Percentiles rank a stretch among this genome's conserved stretches.
Evolutionary conservation across 306 rosid genomes (phyloP).

Genomic region (Medicago truncatula): MtrunA17r5.0-ANR NC_053043.1:111501-112000

Average conservation of each 20-base stretch:
- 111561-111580: conserved; percentile 24
- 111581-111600: conserved; percentile 25
- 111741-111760: conserved; percentile 87
- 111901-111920: conserved; percentile 5
- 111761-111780: conserved; percentile 87
- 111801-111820: conserved; percentile 94
- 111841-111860: conserved; percentile 98
- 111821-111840: conserved; percentile 99
- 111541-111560: conserved; percentile 15
- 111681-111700: conserved; percentile 99
- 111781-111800: conserved; percentile 75
- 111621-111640: conserved; percentile 30
- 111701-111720: conserved; percentile 87
- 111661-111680: conserved; percentile 91
- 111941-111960: conserved; percentile 27
- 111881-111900: conserved; percentile 12
- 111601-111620: background rate
- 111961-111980: conserved; percentile 76
- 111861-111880: conserved; percentile 58
- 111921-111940: conserved; percentile 21
- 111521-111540: conserved; percentile 13
- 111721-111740: conserved; percentile 80
- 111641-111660: conserved; percentile 25
- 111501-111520: background rate
- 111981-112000: conserved; percentile 91